A percentile compares a stretch with the other conserved stretches of the same genome.
These are phyloP conservation scores for Talaromyces sp. DNA, from an alignment of 2,329 filamentous ascomycete genomes.

Conservation along the genomic window DNA sequence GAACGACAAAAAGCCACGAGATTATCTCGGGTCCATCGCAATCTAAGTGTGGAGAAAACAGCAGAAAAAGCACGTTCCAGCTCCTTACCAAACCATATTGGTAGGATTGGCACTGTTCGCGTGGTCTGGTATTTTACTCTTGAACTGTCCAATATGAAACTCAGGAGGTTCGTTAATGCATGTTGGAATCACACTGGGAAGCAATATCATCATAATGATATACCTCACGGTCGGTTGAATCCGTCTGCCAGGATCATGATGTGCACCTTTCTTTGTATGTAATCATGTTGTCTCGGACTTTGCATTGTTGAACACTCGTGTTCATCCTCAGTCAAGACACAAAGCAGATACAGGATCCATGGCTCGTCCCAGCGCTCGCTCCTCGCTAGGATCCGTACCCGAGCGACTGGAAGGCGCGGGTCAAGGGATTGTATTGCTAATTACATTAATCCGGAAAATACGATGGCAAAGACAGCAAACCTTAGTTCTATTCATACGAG, in stretches of 20 bases:
- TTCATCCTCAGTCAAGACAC: neutral
- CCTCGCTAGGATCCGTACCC: neutral
- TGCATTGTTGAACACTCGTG: neutral
- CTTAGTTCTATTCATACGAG: neutral
- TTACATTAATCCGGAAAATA: neutral
- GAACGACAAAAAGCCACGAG: slow-evolving; percentile 3
- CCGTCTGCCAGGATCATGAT: neutral
- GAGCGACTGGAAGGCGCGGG: neutral
- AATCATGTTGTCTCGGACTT: neutral
- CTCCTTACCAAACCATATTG: neutral
- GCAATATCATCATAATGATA: neutral
- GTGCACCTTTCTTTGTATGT: neutral
- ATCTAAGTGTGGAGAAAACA: slow-evolving; percentile 1
- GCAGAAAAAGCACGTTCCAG: slow-evolving; percentile 1
- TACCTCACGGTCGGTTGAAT: neutral
- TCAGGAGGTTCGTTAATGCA: neutral
- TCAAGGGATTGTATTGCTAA: neutral
- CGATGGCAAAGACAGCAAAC: neutral
- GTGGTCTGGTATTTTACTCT: neutral
- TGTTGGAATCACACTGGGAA: neutral
- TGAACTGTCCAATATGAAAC: neutral
- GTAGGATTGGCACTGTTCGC: neutral
- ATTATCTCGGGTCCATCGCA: slow-evolving; percentile 9
- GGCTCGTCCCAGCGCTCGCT: neutral
- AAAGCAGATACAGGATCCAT: neutral